phyloP scores from a whole-genome alignment of 306 rosid species.

The Casuarina equisetifolia region DNA sequence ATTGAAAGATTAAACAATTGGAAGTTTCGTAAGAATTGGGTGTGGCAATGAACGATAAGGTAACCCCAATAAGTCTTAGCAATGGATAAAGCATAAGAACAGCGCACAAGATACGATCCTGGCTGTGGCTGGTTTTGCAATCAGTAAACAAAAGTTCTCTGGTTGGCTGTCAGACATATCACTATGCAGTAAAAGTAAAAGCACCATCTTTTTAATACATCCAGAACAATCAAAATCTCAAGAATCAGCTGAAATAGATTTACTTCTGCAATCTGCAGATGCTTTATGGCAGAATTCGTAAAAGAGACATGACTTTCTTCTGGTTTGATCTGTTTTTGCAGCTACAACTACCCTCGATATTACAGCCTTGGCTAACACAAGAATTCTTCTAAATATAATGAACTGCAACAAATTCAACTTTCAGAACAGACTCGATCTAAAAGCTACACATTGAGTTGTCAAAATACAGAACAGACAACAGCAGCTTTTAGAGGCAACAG shows the following conservation, averaged over 20 bases:
- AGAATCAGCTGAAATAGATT: conserved; percentile 5
- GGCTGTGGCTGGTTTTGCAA: conserved; percentile 9
- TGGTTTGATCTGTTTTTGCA: background rate
- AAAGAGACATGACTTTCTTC: background rate
- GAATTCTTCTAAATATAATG: conserved; percentile 19
- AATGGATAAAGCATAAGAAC: background rate
- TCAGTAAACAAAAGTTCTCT: background rate
- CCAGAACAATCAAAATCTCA: conserved; percentile 1
- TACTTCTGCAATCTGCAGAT: conserved; percentile 4
- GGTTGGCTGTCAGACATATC: background rate
- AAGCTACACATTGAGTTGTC: conserved; percentile 7
- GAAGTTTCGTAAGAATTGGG: background rate
- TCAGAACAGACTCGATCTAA: conserved; percentile 1
- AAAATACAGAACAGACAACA: background rate
- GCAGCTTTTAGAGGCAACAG: background rate
- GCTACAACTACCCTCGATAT: conserved; percentile 4
- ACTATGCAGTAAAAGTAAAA: background rate
- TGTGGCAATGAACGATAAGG: conserved; percentile 2
- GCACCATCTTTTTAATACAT: background rate
- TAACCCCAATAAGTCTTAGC: background rate
- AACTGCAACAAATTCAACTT: conserved; percentile 12
- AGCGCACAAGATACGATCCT: background rate
- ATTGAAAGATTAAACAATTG: conserved; percentile 12
- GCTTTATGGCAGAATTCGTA: conserved; percentile 1
- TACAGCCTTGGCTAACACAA: conserved; percentile 24